A percentile compares a stretch with the other conserved stretches of the same genome.
phyloP scores from a whole-genome alignment of 805 yeast species.

The Saccharomycopsis malanga region DNA sequence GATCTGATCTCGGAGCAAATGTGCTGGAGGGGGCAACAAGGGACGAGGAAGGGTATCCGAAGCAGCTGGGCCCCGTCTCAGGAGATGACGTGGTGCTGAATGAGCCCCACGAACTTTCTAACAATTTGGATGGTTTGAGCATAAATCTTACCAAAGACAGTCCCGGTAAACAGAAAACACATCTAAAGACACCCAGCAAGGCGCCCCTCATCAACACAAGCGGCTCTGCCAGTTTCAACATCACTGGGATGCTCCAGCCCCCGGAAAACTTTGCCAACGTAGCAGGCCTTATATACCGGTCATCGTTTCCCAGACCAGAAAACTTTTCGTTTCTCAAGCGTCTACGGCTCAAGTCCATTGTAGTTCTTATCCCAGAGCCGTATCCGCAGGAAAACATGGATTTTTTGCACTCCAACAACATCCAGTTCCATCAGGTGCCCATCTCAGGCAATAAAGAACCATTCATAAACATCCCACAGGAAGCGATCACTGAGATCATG shows the following conservation, averaged over 20 bases:
- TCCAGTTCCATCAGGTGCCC: slow-evolving; percentile 78
- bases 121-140: too few species aligned
- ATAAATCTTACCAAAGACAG: too few species aligned
- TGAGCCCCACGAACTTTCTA: too few species aligned
- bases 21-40: too few species aligned
- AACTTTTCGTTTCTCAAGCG: slow-evolving; percentile 64
- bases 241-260: slow-evolving; percentile 31
- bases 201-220: too few species aligned
- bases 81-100: too few species aligned
- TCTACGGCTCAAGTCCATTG: slow-evolving; percentile 60
- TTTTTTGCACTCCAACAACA: slow-evolving; percentile 54
- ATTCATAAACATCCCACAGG: slow-evolving; percentile 67
- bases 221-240: too few species aligned
- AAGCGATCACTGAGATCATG: slow-evolving; percentile 70
- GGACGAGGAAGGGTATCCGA: too few species aligned
- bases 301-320: slow-evolving; percentile 83
- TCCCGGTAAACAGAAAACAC: too few species aligned
- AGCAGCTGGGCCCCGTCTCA: too few species aligned
- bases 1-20: too few species aligned
- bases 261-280: slow-evolving; percentile 94
- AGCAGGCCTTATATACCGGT: slow-evolving; percentile 67
- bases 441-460: slow-evolving; percentile 95
- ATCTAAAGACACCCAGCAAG: too few species aligned
- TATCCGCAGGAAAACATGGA: slow-evolving; percentile 73
- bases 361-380: slow-evolving; percentile 86